Conservation (phyloP, 306 rosid genomes). For the Vicia sativa region DNA sequence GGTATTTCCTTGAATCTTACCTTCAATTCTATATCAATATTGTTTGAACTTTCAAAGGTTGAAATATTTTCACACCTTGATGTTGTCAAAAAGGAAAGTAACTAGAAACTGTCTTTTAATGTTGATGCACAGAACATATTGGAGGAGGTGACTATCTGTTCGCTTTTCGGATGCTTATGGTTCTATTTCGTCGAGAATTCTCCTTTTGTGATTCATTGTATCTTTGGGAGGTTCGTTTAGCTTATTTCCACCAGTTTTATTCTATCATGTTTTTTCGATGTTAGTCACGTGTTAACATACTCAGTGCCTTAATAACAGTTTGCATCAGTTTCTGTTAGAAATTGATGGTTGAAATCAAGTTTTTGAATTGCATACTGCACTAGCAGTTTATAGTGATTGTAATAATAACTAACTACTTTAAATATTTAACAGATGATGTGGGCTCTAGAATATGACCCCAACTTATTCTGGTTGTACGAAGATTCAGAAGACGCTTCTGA, state of each 20-base stretch:
- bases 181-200: slow-evolving; percentile 94
- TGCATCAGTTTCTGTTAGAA: not conserved
- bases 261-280: not conserved
- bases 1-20: slow-evolving; percentile 51
- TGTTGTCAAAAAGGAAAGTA: slow-evolving; percentile 31
- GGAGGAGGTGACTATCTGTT: slow-evolving; percentile 98
- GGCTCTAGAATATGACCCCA: slow-evolving; percentile 96
- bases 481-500: slow-evolving; percentile 48
- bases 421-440: slow-evolving; percentile 86
- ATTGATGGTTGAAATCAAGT: not conserved
- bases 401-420: slow-evolving; percentile 17
- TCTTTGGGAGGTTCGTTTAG: slow-evolving; percentile 90
- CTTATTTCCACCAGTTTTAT: not conserved
- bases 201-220: slow-evolving; percentile 95
- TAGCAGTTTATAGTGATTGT: not conserved
- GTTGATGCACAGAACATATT: slow-evolving; percentile 66
- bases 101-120: slow-evolving; percentile 32
- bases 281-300: not conserved
- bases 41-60: not conserved
- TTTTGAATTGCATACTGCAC: not conserved
- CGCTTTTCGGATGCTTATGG: slow-evolving; percentile 99
- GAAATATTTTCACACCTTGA: slow-evolving; percentile 3
- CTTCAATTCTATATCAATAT: not conserved
- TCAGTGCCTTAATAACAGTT: not conserved
- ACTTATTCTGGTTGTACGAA: slow-evolving; percentile 63